Percentiles rank a stretch among this genome's conserved stretches.
Evolutionary conservation across 169 alveolate genomes (phyloP).

Genomic region (Cystoisospora suis): DNA sequence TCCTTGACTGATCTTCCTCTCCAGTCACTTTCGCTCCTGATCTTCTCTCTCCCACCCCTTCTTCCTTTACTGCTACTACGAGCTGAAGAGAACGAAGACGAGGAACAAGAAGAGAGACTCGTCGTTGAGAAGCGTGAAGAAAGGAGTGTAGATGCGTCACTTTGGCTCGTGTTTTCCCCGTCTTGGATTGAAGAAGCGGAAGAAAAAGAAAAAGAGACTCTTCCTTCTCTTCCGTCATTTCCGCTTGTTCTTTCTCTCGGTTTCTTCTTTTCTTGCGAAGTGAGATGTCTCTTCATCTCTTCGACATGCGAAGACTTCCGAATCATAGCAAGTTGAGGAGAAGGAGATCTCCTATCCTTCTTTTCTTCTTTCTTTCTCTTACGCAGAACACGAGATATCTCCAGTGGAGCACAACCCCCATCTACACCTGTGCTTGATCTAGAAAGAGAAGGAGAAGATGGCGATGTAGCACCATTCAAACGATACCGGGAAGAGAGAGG

Average conservation of each 20-base stretch:
- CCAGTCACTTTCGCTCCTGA: not conserved
- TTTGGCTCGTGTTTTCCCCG: not conserved
- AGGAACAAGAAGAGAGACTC: not conserved
- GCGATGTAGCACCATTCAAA: too few relatives aligned
- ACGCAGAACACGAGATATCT: not conserved
- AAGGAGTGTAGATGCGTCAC: not conserved
- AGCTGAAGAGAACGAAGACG: not conserved
- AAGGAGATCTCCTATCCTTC: too few relatives aligned
- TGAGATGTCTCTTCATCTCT: too few relatives aligned
- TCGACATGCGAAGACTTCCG: too few relatives aligned
- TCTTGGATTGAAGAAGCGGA: not conserved
- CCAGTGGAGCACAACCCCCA: not conserved
- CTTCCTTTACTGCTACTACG: not conserved
- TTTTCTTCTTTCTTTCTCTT: not conserved
- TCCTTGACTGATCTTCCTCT: not conserved
- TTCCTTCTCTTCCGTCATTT: not conserved
- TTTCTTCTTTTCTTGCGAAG: not conserved
- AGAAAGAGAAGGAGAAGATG: too few relatives aligned
- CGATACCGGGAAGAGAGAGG: too few relatives aligned
- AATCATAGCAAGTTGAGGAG: too few relatives aligned
- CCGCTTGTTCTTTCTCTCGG: not conserved
- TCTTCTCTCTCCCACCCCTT: not conserved
- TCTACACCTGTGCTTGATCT: not conserved
- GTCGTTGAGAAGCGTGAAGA: not conserved
- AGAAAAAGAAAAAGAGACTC: not conserved